Evolutionary conservation across 768 basidiomycete genomes (phyloP).

Genomic region (Lyophyllum atratum): DNA sequence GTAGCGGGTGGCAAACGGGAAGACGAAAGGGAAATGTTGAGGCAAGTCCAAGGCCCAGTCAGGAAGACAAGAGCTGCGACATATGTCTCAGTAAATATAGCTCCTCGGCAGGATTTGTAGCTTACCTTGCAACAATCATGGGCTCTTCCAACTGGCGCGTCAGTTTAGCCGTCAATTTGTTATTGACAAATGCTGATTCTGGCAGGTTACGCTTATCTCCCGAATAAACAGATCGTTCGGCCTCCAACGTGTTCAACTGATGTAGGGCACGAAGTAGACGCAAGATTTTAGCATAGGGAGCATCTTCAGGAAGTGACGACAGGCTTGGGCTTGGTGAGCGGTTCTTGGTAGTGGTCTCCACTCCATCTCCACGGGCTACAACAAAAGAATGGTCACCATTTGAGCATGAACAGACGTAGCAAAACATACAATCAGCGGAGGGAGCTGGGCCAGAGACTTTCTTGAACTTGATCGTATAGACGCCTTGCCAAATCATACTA

Average conservation of each 20-base stretch:
- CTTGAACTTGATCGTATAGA: constrained; percentile 92
- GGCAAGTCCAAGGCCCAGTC: constrained; percentile 97
- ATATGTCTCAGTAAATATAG: constrained; percentile 9
- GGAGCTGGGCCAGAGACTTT: constrained; percentile 86
- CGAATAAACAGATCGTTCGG: constrained; percentile 55
- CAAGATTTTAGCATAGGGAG: constrained; percentile 87
- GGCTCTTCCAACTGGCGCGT: constrained; percentile 96
- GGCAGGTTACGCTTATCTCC: constrained; percentile 61
- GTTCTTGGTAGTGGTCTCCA: constrained; percentile 47
- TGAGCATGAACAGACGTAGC: neutral
- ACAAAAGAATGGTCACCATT: neutral
- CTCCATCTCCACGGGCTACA: constrained; percentile 40
- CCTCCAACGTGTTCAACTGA: constrained; percentile 75
- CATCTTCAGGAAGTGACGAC: constrained; percentile 81
- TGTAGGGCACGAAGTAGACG: constrained; percentile 87
- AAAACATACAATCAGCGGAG: constrained; percentile 56
- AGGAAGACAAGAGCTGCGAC: constrained; percentile 83
- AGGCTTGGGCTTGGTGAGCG: constrained; percentile 68
- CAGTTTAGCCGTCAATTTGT: constrained; percentile 97
- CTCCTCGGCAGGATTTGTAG: constrained; percentile 1
- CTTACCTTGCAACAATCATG: constrained; percentile 96
- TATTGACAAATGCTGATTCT: constrained; percentile 92
- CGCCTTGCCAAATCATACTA: constrained; percentile 83
- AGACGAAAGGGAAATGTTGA: constrained; percentile 96
- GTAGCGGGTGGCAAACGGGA: constrained; percentile 97